phyloP scores from a whole-genome alignment of 495 filamentous ascomycete species.

The Hypomontagnella submonticulosa region DNA sequence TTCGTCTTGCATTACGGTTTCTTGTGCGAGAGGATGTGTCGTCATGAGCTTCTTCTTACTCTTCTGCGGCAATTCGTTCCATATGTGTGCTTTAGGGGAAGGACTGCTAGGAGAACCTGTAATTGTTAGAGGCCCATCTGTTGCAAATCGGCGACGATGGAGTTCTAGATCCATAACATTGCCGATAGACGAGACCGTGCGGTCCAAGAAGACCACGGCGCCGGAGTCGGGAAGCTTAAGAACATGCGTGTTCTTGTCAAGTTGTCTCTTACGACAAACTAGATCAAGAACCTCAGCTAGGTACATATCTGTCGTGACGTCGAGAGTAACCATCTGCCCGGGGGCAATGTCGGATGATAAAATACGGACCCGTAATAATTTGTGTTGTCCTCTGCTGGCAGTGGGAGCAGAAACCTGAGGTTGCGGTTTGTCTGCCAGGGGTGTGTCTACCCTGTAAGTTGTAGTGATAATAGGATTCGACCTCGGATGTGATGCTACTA shows the following conservation, averaged over 20 bases:
- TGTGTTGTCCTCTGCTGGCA: conserved; percentile 73
- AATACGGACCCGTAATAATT: conserved; percentile 79
- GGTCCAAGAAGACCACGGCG: conserved; percentile 82
- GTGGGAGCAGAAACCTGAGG: conserved; percentile 67
- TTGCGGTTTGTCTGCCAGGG: conserved; percentile 74
- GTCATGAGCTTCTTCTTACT: conserved; percentile 74
- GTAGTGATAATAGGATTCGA: conserved; percentile 69
- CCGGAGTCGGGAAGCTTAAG: conserved; percentile 87
- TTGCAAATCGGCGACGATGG: conserved; percentile 83
- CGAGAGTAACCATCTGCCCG: conserved; percentile 75
- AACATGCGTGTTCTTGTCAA: conserved; percentile 90
- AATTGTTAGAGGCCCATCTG: conserved; percentile 78
- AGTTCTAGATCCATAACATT: conserved; percentile 87
- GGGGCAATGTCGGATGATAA: conserved; percentile 76
- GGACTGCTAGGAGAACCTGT: conserved; percentile 82
- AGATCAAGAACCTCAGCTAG: conserved; percentile 91
- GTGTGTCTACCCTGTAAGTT: conserved; percentile 65
- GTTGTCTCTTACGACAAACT: conserved; percentile 87
- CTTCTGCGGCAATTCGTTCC: conserved; percentile 65
- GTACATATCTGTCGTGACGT: conserved; percentile 92
- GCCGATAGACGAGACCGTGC: conserved; percentile 89
- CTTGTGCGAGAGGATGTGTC: conserved; percentile 81
- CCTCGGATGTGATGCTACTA: conserved; percentile 50
- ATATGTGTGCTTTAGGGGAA: conserved; percentile 80
- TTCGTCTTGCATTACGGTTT: conserved; percentile 72